These are phyloP conservation scores for Tephrocybe sp. DNA, from an alignment of 768 basidiomycete genomes.

Conservation along the genomic window DNA sequence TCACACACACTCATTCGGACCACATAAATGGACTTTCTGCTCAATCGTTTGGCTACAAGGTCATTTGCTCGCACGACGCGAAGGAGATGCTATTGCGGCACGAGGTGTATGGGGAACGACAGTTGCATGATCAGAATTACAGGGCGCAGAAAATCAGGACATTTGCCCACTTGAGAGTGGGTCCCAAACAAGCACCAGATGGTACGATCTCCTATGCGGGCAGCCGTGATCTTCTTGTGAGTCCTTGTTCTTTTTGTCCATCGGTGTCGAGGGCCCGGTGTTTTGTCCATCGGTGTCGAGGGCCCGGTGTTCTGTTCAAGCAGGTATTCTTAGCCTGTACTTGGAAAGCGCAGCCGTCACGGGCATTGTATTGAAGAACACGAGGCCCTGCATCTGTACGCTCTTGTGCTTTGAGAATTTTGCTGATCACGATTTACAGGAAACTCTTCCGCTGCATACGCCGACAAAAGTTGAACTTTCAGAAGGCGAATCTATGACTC, in stretches of 20 bases:
- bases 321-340: too few relatives aligned
- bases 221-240: conserved; percentile 67
- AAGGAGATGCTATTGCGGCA: conserved; percentile 83
- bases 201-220: conserved; percentile 48
- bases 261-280: too few relatives aligned
- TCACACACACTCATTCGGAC: conserved; percentile 77
- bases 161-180: conserved; percentile 65
- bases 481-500: conserved; percentile 53
- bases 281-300: too few relatives aligned
- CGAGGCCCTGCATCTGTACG: too few relatives aligned
- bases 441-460: conserved; percentile 54
- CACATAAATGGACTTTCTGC: conserved; percentile 77
- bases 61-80: conserved; percentile 80
- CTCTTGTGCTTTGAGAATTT: not conserved
- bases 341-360: too few relatives aligned
- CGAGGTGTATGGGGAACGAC: conserved; percentile 66
- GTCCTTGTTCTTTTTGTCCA: conserved; percentile 23
- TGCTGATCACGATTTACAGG: conserved; percentile 37
- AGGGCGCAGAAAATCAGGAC: conserved; percentile 53
- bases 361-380: too few relatives aligned
- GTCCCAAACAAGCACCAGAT: conserved; percentile 43
- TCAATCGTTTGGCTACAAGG: conserved; percentile 65
- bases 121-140: conserved; percentile 50
- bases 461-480: conserved; percentile 63
- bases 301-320: too few relatives aligned